A percentile compares a stretch with the other conserved stretches of the same genome.
Conservation (phyloP, 2,329 filamentous ascomycete genomes). For the Aspergillus unguis region DNA sequence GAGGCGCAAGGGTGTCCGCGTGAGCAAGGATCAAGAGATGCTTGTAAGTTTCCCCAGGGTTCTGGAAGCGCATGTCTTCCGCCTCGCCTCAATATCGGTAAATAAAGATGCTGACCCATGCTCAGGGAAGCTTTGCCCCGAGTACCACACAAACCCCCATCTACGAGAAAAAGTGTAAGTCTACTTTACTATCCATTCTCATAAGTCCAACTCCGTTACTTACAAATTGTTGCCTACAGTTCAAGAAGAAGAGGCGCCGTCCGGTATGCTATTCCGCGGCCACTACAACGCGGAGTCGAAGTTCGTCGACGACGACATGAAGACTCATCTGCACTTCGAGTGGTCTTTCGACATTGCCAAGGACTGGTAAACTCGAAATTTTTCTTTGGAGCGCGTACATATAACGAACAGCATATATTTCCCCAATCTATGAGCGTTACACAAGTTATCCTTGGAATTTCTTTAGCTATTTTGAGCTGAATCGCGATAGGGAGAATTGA, state of each 20-base stretch:
- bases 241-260: conserved; percentile 85
- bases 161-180: conserved; percentile 89
- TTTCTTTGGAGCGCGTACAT: conserved; percentile 10
- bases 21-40: conserved; percentile 97
- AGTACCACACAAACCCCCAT: conserved; percentile 82
- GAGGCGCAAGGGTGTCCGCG: conserved; percentile 79
- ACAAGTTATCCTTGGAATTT: conserved; percentile 20
- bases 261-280: conserved; percentile 83
- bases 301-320: conserved; percentile 94
- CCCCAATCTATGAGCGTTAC: conserved; percentile 27
- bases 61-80: too few species aligned
- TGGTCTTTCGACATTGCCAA: conserved; percentile 97
- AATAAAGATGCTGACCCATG: conserved; percentile 33
- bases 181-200: not conserved
- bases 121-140: conserved; percentile 83
- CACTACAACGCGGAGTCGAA: conserved; percentile 85
- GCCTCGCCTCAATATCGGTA: not conserved
- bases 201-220: not conserved
- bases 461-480: not conserved
- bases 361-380: conserved; percentile 63
- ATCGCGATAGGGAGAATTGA: too few species aligned
- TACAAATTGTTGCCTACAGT: conserved; percentile 52
- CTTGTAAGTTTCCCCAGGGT: conserved; percentile 60
- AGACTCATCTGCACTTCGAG: conserved; percentile 84
- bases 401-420: conserved; percentile 25